Conservation (phyloP, 73 alveolate genomes). For the Breviolum minutum region DNA sequence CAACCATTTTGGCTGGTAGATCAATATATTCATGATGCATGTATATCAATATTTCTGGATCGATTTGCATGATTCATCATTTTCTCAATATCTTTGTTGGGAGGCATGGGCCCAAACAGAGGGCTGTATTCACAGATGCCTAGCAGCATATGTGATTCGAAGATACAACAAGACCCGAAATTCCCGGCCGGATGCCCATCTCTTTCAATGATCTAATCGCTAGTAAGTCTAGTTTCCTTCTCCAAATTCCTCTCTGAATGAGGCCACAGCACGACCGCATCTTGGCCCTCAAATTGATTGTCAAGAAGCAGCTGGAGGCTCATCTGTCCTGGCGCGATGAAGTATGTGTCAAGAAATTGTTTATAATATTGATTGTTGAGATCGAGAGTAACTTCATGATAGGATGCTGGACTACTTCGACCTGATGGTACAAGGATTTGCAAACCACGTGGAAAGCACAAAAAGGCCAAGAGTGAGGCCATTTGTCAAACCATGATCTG, state of each 20-base stretch:
- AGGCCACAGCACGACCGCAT: background rate
- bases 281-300: background rate
- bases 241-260: background rate
- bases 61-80: background rate
- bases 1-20: too few species aligned
- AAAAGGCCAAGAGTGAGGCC: background rate
- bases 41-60: too few species aligned
- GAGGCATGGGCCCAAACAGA: background rate
- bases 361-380: background rate
- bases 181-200: background rate
- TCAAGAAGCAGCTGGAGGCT: background rate
- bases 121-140: background rate
- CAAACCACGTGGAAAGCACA: background rate
- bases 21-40: too few species aligned
- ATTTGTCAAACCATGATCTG: background rate
- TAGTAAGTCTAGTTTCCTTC: too few species aligned
- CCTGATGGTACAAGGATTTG: background rate
- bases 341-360: background rate
- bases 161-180: background rate
- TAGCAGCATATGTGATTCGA: background rate
- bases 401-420: background rate
- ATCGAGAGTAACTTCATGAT: background rate
- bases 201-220: too few species aligned
- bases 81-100: background rate
- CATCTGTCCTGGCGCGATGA: background rate